Evolutionary conservation across 1,284 basidiomycete species (phyloP).

Genomic region (Ustilago esculenta): DNA sequence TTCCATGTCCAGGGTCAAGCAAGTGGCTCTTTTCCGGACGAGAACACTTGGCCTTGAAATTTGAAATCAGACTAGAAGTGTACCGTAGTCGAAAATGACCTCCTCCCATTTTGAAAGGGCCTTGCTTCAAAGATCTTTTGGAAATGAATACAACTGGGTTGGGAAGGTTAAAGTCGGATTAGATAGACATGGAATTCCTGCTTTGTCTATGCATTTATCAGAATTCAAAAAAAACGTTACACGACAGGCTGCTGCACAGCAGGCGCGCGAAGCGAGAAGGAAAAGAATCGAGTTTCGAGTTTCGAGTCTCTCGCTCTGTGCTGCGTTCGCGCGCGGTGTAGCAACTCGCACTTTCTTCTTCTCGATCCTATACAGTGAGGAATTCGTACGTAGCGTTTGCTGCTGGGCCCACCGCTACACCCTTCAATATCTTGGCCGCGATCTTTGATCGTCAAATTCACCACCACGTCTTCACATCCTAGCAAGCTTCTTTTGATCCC

Average conservation of each 20-base stretch:
- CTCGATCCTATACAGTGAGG: background rate
- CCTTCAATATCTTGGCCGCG: background rate
- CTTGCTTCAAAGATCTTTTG: too few species aligned
- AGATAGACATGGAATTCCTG: too few species aligned
- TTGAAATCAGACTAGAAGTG: background rate
- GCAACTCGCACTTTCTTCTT: background rate
- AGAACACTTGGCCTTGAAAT: background rate
- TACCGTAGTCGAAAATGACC: too few species aligned
- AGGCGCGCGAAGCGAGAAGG: constrained; percentile 1
- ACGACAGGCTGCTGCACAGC: constrained; percentile 10
- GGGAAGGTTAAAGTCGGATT: too few species aligned
- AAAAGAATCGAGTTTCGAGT: background rate
- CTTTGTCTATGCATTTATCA: background rate
- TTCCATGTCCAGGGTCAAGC: background rate
- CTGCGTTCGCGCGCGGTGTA: background rate
- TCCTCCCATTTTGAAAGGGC: too few species aligned
- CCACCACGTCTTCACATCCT: constrained; percentile 4
- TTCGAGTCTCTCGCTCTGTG: background rate
- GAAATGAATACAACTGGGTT: too few species aligned
- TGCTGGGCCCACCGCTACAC: background rate
- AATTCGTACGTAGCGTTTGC: too few species aligned
- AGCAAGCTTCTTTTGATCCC: constrained; percentile 40
- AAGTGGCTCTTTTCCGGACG: constrained; percentile 10
- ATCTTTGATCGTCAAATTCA: background rate
- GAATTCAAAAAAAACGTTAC: constrained; percentile 4